Percentiles rank a stretch among this genome's conserved stretches.
Conservation (phyloP, 495 filamentous ascomycete genomes). For the Penicillium macrosclerotiorum region DNA sequence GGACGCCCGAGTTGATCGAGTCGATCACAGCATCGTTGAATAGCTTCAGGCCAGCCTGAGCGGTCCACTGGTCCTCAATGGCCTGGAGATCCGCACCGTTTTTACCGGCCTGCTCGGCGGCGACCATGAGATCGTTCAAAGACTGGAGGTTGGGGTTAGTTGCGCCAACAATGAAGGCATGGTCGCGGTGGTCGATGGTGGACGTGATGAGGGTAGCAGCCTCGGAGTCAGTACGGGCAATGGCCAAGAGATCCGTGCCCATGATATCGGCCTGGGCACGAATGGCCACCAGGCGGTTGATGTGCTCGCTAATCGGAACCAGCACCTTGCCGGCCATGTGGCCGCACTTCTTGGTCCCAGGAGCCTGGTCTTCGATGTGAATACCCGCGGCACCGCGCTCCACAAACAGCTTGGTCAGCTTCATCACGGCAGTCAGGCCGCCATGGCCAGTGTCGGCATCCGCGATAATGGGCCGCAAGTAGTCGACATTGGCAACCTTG, state of each 20-base stretch:
- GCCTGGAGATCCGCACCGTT: conserved; percentile 77
- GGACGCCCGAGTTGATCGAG: conserved; percentile 64
- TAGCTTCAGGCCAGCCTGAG: conserved; percentile 81
- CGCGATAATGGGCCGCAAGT: conserved; percentile 91
- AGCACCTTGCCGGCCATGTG: conserved; percentile 99
- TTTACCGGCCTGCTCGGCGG: conserved; percentile 81
- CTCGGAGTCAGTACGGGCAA: conserved; percentile 96
- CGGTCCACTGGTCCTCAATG: conserved; percentile 86
- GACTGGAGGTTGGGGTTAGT: conserved; percentile 85
- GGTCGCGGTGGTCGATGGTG: conserved; percentile 92
- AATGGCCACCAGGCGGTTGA: conserved; percentile 96
- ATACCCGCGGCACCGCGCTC: conserved; percentile 97
- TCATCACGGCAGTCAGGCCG: conserved; percentile 96
- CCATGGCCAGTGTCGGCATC: conserved; percentile 98
- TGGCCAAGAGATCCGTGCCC: conserved; percentile 83
- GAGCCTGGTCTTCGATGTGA: conserved; percentile 98
- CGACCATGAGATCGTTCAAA: conserved; percentile 86
- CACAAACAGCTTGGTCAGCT: conserved; percentile 95
- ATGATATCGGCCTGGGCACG: conserved; percentile 98
- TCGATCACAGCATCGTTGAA: conserved; percentile 89
- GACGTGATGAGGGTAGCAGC: conserved; percentile 96
- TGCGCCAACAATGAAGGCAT: conserved; percentile 84
- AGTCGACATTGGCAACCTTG: conserved; percentile 82
- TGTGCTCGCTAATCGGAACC: conserved; percentile 95
- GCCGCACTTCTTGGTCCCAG: conserved; percentile 98